These are phyloP conservation scores for Tilletia caries DNA, from an alignment of 1,284 basidiomycete species.

Conservation along the genomic window DNA sequence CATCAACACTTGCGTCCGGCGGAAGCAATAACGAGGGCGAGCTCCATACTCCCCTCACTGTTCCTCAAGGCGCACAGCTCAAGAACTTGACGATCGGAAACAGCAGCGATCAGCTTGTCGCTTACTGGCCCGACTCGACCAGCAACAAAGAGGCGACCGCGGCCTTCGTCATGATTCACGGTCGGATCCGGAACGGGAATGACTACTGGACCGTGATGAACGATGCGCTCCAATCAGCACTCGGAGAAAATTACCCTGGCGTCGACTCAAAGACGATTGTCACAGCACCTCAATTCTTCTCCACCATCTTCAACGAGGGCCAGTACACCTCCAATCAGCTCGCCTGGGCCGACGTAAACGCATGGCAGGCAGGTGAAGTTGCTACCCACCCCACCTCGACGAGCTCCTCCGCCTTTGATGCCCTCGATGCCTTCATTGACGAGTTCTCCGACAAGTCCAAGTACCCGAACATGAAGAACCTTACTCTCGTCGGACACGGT, in stretches of 20 bases:
- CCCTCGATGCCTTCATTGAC: slow-evolving; percentile 28
- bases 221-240: slow-evolving; percentile 15
- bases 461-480: slow-evolving; percentile 25
- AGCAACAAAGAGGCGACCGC: slow-evolving; percentile 13
- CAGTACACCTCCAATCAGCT: slow-evolving; percentile 12
- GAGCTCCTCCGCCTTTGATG: slow-evolving; percentile 27
- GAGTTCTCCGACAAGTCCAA: slow-evolving; percentile 24
- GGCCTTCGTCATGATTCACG: slow-evolving; percentile 19
- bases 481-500: slow-evolving; percentile 32
- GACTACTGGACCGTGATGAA: slow-evolving; percentile 17
- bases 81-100: slow-evolving; percentile 13
- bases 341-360: slow-evolving; percentile 18
- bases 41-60: slow-evolving; percentile 25
- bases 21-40: slow-evolving; percentile 23
- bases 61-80: slow-evolving; percentile 21
- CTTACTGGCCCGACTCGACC: slow-evolving; percentile 8
- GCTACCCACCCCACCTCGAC: slow-evolving; percentile 16
- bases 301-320: slow-evolving; percentile 14
- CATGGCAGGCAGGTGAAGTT: slow-evolving; percentile 20
- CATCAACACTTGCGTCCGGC: slow-evolving; percentile 25
- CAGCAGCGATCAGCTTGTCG: slow-evolving; percentile 12
- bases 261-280: slow-evolving; percentile 13
- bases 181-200: slow-evolving; percentile 15
- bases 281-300: slow-evolving; percentile 18
- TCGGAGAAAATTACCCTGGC: slow-evolving; percentile 11